phyloP scores from a whole-genome alignment of 371 early-diverging fungal species.

The Entomophthora muscae region DNA sequence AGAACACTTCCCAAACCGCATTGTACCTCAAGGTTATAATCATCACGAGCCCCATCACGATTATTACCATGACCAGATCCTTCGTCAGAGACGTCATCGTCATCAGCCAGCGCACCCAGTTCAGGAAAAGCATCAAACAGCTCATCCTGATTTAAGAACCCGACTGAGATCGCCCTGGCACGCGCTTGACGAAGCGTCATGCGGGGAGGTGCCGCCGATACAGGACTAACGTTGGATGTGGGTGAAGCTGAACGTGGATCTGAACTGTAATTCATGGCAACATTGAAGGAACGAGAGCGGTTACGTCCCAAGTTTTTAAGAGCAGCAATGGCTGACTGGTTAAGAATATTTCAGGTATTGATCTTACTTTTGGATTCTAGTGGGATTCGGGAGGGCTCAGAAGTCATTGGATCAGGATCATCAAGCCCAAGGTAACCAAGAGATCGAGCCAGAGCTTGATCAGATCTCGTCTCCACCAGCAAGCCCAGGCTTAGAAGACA shows the following conservation, averaged over 20 bases:
- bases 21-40: not conserved
- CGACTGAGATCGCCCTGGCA: slow-evolving; percentile 39
- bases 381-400: slow-evolving; percentile 12
- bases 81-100: slow-evolving; percentile 5
- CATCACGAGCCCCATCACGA: not conserved
- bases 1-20: too few species aligned
- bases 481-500: slow-evolving; percentile 32
- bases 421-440: slow-evolving; percentile 60
- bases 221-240: slow-evolving; percentile 15
- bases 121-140: slow-evolving; percentile 7
- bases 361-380: slow-evolving; percentile 21
- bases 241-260: slow-evolving; percentile 15
- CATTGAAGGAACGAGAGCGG: slow-evolving; percentile 56
- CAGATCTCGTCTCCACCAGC: slow-evolving; percentile 33
- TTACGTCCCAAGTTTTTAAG: slow-evolving; percentile 24
- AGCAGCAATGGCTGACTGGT: slow-evolving; percentile 19
- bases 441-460: slow-evolving; percentile 45
- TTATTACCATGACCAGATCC: not conserved
- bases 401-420: slow-evolving; percentile 19
- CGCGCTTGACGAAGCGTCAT: slow-evolving; percentile 24
- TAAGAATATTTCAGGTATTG: slow-evolving; percentile 19
- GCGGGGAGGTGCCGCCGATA: slow-evolving; percentile 24
- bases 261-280: slow-evolving; percentile 33
- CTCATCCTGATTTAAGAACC: slow-evolving; percentile 24
- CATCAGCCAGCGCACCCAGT: not conserved